These are phyloP conservation scores for Diaporthe velutina DNA, from an alignment of 2,329 filamentous ascomycete genomes.

Conservation along the genomic window DNA sequence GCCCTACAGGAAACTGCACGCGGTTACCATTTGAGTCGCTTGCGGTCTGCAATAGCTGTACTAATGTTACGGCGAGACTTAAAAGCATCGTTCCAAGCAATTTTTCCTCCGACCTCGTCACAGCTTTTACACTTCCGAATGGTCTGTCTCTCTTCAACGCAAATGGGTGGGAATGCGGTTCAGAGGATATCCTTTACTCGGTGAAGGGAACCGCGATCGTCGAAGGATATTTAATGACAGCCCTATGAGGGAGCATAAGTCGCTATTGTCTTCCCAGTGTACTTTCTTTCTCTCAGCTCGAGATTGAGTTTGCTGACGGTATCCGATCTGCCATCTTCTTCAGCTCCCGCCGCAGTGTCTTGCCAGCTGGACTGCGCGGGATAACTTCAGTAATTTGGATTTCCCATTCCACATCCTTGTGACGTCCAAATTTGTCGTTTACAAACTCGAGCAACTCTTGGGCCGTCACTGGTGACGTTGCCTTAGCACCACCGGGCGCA, in stretches of 20 bases:
- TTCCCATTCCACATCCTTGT: background rate
- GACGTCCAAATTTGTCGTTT: background rate
- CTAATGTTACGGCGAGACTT: background rate
- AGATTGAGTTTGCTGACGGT: too few species aligned
- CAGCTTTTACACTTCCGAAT: too few species aligned
- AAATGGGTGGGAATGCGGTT: too few species aligned
- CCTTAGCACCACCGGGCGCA: background rate
- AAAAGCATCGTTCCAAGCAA: background rate
- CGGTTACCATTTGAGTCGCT: background rate
- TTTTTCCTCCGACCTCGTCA: too few species aligned
- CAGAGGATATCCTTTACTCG: too few species aligned
- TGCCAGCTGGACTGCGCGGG: background rate
- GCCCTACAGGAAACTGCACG: constrained; percentile 10
- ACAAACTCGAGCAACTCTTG: background rate
- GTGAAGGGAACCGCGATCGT: too few species aligned
- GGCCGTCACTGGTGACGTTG: background rate
- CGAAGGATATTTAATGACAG: too few species aligned
- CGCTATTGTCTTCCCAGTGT: background rate
- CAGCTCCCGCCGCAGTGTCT: background rate
- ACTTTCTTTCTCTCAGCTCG: background rate
- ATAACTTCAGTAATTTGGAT: background rate
- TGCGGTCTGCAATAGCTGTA: background rate
- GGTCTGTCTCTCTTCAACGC: too few species aligned
- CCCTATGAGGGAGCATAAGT: too few species aligned
- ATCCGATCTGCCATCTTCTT: background rate